A percentile compares a stretch with the other conserved stretches of the same genome.
Evolutionary conservation across 1,139 yeast species (phyloP).

Genomic region (Lizanozyma gosingica): DNA sequence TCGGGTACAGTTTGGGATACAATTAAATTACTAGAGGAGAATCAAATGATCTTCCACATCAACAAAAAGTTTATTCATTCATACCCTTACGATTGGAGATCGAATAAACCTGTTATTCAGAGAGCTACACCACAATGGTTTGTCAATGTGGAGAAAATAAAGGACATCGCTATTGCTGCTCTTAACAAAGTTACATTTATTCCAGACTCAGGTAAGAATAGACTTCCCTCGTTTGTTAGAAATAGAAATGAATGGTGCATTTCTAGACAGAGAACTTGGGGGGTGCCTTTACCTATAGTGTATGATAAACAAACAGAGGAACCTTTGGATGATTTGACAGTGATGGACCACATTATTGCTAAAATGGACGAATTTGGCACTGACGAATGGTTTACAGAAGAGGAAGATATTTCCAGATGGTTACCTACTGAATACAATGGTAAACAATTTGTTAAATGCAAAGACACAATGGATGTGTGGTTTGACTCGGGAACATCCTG

Average conservation of each 20-base stretch:
- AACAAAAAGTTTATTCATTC: constrained; percentile 60
- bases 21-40: constrained; percentile 26
- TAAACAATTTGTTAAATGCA: constrained; percentile 47
- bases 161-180: constrained; percentile 50
- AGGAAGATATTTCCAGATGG: constrained; percentile 55
- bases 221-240: constrained; percentile 64
- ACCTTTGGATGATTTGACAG: constrained; percentile 44
- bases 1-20: constrained; percentile 41
- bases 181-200: constrained; percentile 55
- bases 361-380: constrained; percentile 54
- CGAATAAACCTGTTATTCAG: constrained; percentile 89
- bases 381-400: constrained; percentile 69
- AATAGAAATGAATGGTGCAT: constrained; percentile 96
- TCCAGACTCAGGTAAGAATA: constrained; percentile 64
- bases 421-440: constrained; percentile 46
- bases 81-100: constrained; percentile 96
- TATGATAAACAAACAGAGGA: constrained; percentile 51
- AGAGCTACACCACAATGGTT: constrained; percentile 97
- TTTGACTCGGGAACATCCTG: constrained; percentile 96
- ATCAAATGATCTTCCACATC: constrained; percentile 39
- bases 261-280: constrained; percentile 97
- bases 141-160: constrained; percentile 73
- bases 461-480: constrained; percentile 98
- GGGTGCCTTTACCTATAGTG: constrained; percentile 91
- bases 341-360: constrained; percentile 45